Evolutionary conservation across 2,329 filamentous ascomycete species (phyloP).

Genomic region (Fonsecaea multimorphosa): DNA sequence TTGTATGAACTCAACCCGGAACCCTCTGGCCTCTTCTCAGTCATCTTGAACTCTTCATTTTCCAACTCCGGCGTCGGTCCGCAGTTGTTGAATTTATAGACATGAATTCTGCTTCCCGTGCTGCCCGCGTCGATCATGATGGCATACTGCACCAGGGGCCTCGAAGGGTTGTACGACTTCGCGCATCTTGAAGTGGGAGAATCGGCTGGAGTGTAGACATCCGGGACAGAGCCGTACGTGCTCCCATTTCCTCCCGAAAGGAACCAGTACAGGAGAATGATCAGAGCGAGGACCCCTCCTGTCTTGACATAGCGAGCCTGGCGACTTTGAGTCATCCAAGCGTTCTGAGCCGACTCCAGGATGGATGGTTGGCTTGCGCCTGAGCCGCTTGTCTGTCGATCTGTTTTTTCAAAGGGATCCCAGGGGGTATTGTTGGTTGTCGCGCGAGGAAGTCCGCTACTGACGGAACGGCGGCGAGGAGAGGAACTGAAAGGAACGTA

Average conservation of each 20-base stretch:
- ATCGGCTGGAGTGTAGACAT: slow-evolving; percentile 35
- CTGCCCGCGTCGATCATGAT: slow-evolving; percentile 99
- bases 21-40: slow-evolving; percentile 80
- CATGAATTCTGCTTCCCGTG: slow-evolving; percentile 96
- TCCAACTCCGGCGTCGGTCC: slow-evolving; percentile 93
- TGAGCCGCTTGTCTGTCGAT: slow-evolving; percentile 45
- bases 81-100: slow-evolving; percentile 99
- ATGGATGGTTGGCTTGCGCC: slow-evolving; percentile 43
- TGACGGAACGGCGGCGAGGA: slow-evolving; percentile 60
- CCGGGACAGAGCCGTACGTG: slow-evolving; percentile 27
- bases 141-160: slow-evolving; percentile 95
- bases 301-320: slow-evolving; percentile 67
- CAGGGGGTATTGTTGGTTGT: slow-evolving; percentile 38
- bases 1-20: slow-evolving; percentile 84
- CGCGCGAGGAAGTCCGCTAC: slow-evolving; percentile 48
- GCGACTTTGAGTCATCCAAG: slow-evolving; percentile 67
- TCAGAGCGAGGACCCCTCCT: slow-evolving; percentile 63
- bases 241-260: slow-evolving; percentile 46
- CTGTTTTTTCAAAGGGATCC: slow-evolving; percentile 56
- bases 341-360: slow-evolving; percentile 53
- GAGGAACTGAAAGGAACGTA: slow-evolving; percentile 56
- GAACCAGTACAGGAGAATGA: slow-evolving; percentile 65
- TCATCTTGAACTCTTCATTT: slow-evolving; percentile 91
- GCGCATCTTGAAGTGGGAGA: slow-evolving; percentile 68
- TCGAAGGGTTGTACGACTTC: slow-evolving; percentile 81